Evolutionary conservation across 129 eudicot species (phyloP), one percentile per base, ranked within the genome.

Genomic region (Rutidosis leptorrhynchoides): DNA sequence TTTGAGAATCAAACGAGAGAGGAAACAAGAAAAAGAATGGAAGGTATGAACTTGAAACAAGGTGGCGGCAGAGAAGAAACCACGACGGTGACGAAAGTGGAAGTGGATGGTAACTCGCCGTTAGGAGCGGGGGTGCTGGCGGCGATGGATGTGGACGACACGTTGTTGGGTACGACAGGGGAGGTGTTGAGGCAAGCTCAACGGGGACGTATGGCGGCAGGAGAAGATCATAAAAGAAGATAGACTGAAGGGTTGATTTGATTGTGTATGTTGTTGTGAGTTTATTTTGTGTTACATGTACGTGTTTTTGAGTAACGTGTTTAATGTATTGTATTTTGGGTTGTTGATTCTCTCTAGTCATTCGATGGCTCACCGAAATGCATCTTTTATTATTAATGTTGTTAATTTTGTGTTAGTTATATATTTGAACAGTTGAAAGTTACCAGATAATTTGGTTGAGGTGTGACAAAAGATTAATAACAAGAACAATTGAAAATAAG

Each of bases 81-180:
- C 0, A 37, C 51, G 22, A 54, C 22, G 28, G 46, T 55, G 63
- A 54, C 52, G 17, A 15, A 5, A 0, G 40, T 29, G 65, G 77
- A 65, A n/a, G 82, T 73, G n/a, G 81, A 57, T 6, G 67, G 59
- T 5, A 49, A 35, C 0, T 48, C 79, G 0, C 69, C 78, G 33
- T 63, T 52, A 53, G 76, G 73, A 37, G 1, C 59, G 3, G 79
- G 74, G 22, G 63, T 69, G 35, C 20, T 68, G 40, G 80, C 79
- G 21, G 76, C 67, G 65, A 74, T 81, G 64, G 82, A 81, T 3
- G 80, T 62, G 27, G 84, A 65, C 0, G 81, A 67, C 16, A 70
- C 81, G 1, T 71, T 79, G n/a, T 63, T 62, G 9, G 87, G 84
- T 4, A 33, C 77, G 10, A 60, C 67, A 19, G 84, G 81, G 3